Evolutionary conservation across 2,329 filamentous ascomycete genomes (phyloP), one percentile per base, ranked within the genome.

Genomic region (Tolypocladium cylindrosporum): DNA sequence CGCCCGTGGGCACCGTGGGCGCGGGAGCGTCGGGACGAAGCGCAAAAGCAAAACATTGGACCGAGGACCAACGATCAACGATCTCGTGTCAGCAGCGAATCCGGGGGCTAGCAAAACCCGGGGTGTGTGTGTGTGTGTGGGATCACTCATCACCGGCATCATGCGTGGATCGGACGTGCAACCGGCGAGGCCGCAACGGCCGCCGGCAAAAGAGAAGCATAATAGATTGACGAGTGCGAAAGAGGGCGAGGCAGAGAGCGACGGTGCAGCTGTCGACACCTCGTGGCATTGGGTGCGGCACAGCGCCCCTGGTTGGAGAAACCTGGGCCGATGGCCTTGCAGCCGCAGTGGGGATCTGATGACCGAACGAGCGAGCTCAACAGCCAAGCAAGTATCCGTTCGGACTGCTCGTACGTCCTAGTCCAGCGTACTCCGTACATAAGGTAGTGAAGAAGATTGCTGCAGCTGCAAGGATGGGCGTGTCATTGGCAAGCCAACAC

Each of bases 21-120:
- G 53, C 53, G 53, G 39, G 53, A 31, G 40, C 16, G 27, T 55
- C 53, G 53, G 53, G 53, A 55, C 53, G 53, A 55, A 36, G 53
- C 53, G 53, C 53, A 55, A 36, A 55, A 55, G 40, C 39, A 43
- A 55, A 42, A n/a, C 39, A 31, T 42, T 34, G 39, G 39, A 10
- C 27, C 53, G 53, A 54, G 37, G 36, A 54, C 24, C 21, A 27
- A n/a, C n/a, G 51, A 40, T 40, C 37, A 27, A 14, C 52, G 37
- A 54, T 39, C 27, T 54, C 52, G 21, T 31, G 16, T 42, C 21
- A 40, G 24, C 39, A 31, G 34, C 16, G 7, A 43, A 34, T 27
- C 37, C 48, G 48, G 34, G 19, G 48, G 21, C 48, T 14, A 21
- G 10, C 19, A 19, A 34, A 52, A 34, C n/a, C 19, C 19, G n/a